A percentile compares a stretch with the other conserved stretches of the same genome.
Evolutionary conservation across 352 stramenopile genomes (phyloP).

Genomic region (Stramenopiles sp.): DNA sequence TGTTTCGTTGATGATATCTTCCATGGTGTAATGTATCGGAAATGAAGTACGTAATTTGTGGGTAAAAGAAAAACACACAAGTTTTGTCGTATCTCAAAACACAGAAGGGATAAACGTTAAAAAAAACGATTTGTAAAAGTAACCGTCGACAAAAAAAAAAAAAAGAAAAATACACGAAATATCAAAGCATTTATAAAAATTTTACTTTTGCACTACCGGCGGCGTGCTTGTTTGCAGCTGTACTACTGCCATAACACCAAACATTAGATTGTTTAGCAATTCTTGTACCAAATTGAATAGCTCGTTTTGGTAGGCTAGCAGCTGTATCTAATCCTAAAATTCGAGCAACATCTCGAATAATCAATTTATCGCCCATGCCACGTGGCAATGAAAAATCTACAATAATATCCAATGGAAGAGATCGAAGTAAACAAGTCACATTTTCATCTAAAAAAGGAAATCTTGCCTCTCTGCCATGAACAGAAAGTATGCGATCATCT

Average conservation of each 20-base stretch:
- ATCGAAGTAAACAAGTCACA: background rate
- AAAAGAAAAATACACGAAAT: too few species aligned
- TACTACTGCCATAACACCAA: too few species aligned
- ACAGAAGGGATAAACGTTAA: too few species aligned
- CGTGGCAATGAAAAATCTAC: background rate
- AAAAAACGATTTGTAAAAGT: too few species aligned
- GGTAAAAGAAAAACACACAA: too few species aligned
- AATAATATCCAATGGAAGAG: conserved; percentile 1
- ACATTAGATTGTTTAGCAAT: background rate
- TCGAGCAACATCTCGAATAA: conserved; percentile 3
- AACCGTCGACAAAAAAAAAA: too few species aligned
- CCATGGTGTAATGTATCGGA: too few species aligned
- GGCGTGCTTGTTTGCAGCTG: too few species aligned
- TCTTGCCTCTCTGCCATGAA: background rate
- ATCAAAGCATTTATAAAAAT: too few species aligned
- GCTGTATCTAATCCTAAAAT: conserved; percentile 31
- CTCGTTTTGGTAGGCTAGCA: conserved; percentile 44
- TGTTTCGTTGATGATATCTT: conserved; percentile 9
- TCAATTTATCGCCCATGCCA: background rate
- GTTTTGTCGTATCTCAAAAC: too few species aligned
- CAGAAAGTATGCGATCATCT: conserved; percentile 6
- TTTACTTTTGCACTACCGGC: too few species aligned
- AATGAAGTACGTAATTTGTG: too few species aligned
- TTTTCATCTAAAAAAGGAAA: conserved; percentile 6
- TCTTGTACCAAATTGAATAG: conserved; percentile 13